Conservation (phyloP, 2,329 filamentous ascomycete genomes). For the Colletotrichum endophyticum region DNA sequence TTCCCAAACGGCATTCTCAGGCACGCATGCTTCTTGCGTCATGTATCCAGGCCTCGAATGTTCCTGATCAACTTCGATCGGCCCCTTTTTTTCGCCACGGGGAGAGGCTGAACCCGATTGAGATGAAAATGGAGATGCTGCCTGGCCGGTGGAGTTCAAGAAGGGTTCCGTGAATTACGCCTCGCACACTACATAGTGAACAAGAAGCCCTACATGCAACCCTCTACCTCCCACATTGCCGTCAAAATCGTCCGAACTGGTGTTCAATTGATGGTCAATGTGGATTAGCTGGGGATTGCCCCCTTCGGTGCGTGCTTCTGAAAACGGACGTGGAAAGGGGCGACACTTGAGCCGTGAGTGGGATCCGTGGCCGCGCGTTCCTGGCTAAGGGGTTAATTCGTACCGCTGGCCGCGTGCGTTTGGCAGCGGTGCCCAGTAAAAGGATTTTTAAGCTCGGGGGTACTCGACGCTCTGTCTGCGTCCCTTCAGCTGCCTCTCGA, state of each 20-base stretch:
- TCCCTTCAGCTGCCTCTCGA: neutral
- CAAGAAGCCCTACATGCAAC: neutral
- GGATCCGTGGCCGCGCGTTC: conserved; percentile 4
- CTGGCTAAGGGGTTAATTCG: neutral
- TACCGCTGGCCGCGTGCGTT: neutral
- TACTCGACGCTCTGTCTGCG: neutral
- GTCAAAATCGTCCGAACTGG: neutral
- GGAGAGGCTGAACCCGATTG: neutral
- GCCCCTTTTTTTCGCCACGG: neutral
- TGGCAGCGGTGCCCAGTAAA: neutral
- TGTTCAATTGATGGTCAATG: neutral
- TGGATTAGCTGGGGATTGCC: neutral
- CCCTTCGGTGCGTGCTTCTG: neutral
- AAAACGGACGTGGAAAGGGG: neutral
- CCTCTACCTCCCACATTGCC: neutral
- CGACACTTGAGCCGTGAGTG: neutral
- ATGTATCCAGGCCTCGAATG: conserved; percentile 4
- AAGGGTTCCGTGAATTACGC: neutral
- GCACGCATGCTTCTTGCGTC: conserved; percentile 8
- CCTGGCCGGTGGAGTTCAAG: neutral
- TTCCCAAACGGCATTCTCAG: neutral
- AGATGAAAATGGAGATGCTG: neutral
- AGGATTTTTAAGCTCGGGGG: neutral
- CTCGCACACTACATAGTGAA: neutral
- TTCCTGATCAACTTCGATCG: neutral